Conservation (phyloP, 2,329 filamentous ascomycete genomes). For the Arthrobotrys conoides region DNA sequence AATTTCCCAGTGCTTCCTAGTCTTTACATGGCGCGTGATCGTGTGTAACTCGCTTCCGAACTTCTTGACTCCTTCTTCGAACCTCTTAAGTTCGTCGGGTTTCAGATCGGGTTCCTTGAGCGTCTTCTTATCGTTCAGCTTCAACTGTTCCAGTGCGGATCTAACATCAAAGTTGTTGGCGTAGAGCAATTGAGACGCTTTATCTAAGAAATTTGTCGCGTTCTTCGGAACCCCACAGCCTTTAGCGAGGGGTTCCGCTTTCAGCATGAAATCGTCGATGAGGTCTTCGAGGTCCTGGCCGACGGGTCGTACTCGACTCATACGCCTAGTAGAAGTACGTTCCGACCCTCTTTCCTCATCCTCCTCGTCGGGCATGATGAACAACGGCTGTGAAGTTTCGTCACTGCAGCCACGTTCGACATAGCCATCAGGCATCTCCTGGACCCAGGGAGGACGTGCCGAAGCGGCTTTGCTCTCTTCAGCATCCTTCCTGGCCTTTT, state of each 20-base stretch:
- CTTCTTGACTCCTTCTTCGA: slow-evolving; percentile 90
- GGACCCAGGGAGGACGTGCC: slow-evolving; percentile 89
- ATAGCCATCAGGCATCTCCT: slow-evolving; percentile 91
- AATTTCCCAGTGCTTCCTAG: slow-evolving; percentile 81
- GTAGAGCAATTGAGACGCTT: slow-evolving; percentile 81
- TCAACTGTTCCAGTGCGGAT: slow-evolving; percentile 78
- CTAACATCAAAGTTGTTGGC: slow-evolving; percentile 79
- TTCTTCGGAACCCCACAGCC: slow-evolving; percentile 78
- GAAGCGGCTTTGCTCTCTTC: slow-evolving; percentile 85
- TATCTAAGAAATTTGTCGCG: slow-evolving; percentile 89
- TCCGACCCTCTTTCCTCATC: slow-evolving; percentile 66
- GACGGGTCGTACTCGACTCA: slow-evolving; percentile 62
- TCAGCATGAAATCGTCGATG: slow-evolving; percentile 82
- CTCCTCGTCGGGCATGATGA: slow-evolving; percentile 73
- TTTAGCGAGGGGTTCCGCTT: slow-evolving; percentile 76
- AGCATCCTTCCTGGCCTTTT: slow-evolving; percentile 81
- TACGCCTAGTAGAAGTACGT: slow-evolving; percentile 48
- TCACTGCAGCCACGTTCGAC: slow-evolving; percentile 85
- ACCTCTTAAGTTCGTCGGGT: slow-evolving; percentile 84
- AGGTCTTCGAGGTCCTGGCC: slow-evolving; percentile 71
- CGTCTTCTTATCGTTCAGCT: slow-evolving; percentile 76
- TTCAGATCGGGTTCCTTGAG: slow-evolving; percentile 88
- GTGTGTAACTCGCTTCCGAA: slow-evolving; percentile 90
- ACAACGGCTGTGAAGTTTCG: slow-evolving; percentile 78
- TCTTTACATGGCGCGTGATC: slow-evolving; percentile 88